phyloP scores from a whole-genome alignment of 495 filamentous ascomycete species.

The Ramalina intermedia region DNA sequence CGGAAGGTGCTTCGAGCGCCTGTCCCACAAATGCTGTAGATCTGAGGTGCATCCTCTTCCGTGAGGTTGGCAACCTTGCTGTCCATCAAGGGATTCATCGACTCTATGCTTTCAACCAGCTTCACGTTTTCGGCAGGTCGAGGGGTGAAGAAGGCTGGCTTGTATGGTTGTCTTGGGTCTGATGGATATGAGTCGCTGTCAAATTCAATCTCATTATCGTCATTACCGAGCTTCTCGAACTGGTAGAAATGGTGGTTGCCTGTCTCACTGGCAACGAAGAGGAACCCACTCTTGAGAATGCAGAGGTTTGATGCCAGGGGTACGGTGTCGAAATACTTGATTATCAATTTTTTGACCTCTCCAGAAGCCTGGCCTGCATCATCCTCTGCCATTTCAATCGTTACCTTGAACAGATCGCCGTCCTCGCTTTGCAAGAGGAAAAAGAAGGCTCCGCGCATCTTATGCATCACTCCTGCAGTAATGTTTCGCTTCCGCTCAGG shows the following conservation, averaged over 20 bases:
- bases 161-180: slow-evolving; percentile 51
- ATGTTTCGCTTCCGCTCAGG: slow-evolving; percentile 79
- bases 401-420: slow-evolving; percentile 94
- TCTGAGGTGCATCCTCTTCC: slow-evolving; percentile 89
- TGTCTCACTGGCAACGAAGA: slow-evolving; percentile 83
- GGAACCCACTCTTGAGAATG: slow-evolving; percentile 89
- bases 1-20: slow-evolving; percentile 81
- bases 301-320: slow-evolving; percentile 73
- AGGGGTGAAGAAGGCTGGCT: slow-evolving; percentile 71
- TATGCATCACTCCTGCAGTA: slow-evolving; percentile 87
- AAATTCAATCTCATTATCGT: slow-evolving; percentile 77
- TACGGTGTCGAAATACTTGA: slow-evolving; percentile 97
- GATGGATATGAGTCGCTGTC: slow-evolving; percentile 68
- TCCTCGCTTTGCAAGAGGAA: slow-evolving; percentile 92
- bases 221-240: slow-evolving; percentile 95
- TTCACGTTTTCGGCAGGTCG: slow-evolving; percentile 67
- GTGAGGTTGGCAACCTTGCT: slow-evolving; percentile 80
- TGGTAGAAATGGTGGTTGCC: slow-evolving; percentile 94
- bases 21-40: slow-evolving; percentile 80
- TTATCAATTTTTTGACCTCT: slow-evolving; percentile 68
- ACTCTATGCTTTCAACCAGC: slow-evolving; percentile 72
- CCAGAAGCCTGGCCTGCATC: slow-evolving; percentile 60
- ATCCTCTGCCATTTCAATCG: slow-evolving; percentile 78
- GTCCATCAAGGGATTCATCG: slow-evolving; percentile 81
- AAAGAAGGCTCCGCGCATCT: slow-evolving; percentile 93